Evolutionary conservation across 2,329 filamentous ascomycete genomes (phyloP), one percentile per base, ranked within the genome.

Genomic region (Fusarium sterilihyphosum): DNA sequence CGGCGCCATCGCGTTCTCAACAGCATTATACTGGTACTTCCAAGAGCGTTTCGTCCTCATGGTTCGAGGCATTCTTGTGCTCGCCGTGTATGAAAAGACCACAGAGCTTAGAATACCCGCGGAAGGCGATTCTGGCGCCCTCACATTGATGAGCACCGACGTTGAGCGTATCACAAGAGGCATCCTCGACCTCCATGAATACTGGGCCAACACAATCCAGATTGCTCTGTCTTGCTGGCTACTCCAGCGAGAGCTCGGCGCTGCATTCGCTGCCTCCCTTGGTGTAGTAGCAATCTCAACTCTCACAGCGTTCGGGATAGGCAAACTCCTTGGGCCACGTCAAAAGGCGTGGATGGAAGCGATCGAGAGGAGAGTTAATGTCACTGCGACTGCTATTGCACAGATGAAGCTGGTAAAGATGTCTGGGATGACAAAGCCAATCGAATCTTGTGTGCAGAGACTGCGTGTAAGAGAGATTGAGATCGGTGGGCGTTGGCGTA

Each of bases 301-400:
- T 0, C 37, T 56, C 8, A 56, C 37, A 2, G 53, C 37, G 3
- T 56, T 41, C 10, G 53, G 53, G 14, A 56, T 56, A 18, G 53
- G 53, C 5, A n/a, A n/a, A 6, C 53, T 41, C 4, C 53, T 56
- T 11, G 73, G 71, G 4, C 64, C 52, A 16, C 67, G 35, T 9
- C 83, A 84, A 58, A 77, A 65, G 13, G 44, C 40, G 9, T 85
- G 84, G 83, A 83, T 85, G 81, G 71, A 64, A 4, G 73, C 61
- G 10, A 80, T 83, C 7, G 79, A 85, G 66, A 79, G 77, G 24
- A 75, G 81, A 16, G 80, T 83, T 5, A 77, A 75, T 2, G 33
- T 79, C 17, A 80, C 81, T 1, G 73, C 79, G 7, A 76, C 76
- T 10, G 75, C 76, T 37, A 78, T 83, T 56, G 60, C 77, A 17